Conservation (phyloP, 139 green algal species). For the Picochlorum sp. region DNA sequence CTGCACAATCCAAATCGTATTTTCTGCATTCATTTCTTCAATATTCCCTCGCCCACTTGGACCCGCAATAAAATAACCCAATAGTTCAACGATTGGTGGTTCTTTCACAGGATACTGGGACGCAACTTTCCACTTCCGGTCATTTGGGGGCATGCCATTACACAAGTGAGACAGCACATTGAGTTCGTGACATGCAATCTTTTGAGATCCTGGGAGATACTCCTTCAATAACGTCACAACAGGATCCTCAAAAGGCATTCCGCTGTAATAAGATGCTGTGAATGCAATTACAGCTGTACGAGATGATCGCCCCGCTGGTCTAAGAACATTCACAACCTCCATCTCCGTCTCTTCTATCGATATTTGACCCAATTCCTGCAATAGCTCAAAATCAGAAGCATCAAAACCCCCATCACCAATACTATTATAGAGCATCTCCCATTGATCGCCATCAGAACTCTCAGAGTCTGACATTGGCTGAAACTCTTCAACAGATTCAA, state of each 20-base stretch:
- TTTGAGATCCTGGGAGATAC: constrained; percentile 56
- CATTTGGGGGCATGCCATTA: constrained; percentile 27
- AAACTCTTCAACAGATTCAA: constrained; percentile 8
- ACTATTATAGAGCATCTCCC: constrained; percentile 25
- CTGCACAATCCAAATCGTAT: constrained; percentile 66
- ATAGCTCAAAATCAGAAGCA: constrained; percentile 55
- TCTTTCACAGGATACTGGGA: neutral
- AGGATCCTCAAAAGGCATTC: constrained; percentile 50
- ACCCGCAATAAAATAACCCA: constrained; percentile 54
- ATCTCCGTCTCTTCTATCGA: constrained; percentile 33
- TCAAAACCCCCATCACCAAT: constrained; percentile 47
- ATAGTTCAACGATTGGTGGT: constrained; percentile 50
- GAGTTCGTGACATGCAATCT: constrained; percentile 64
- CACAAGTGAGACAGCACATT: constrained; percentile 48
- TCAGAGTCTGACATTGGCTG: constrained; percentile 19
- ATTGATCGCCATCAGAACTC: constrained; percentile 12
- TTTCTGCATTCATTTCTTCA: constrained; percentile 14
- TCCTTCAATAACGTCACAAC: constrained; percentile 53
- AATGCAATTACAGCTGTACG: constrained; percentile 57
- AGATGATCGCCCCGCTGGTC: constrained; percentile 3
- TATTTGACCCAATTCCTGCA: constrained; percentile 53
- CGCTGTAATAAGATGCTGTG: constrained; percentile 39
- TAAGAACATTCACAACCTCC: neutral
- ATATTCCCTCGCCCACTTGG: constrained; percentile 25
- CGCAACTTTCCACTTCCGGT: constrained; percentile 49